Evolutionary conservation across 2,329 filamentous ascomycete species (phyloP).

Genomic region (Microdochium trichocladiopsis): DNA sequence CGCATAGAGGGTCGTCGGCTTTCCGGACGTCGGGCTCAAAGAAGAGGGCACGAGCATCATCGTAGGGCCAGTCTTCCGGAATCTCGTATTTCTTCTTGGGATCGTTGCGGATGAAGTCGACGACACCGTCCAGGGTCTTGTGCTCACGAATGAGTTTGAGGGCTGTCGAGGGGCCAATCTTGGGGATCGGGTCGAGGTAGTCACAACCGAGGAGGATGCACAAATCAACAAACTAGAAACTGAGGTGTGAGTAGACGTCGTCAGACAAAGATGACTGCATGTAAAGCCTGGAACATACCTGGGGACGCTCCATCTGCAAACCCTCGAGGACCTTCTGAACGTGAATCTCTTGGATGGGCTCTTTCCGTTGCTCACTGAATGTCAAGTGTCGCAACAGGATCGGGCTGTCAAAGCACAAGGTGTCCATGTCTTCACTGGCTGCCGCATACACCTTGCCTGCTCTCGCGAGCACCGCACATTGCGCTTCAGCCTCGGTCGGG

Average conservation of each 20-base stretch:
- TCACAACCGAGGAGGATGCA: slow-evolving; percentile 97
- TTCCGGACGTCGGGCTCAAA: slow-evolving; percentile 80
- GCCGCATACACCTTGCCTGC: slow-evolving; percentile 96
- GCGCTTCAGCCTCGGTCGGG: slow-evolving; percentile 93
- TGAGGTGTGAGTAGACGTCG: too few relatives aligned
- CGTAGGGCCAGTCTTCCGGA: slow-evolving; percentile 95
- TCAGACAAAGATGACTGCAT: too few relatives aligned
- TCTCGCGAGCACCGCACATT: slow-evolving; percentile 83
- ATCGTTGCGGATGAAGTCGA: slow-evolving; percentile 71
- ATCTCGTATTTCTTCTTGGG: slow-evolving; percentile 74
- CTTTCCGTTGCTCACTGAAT: slow-evolving; percentile 94
- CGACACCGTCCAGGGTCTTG: slow-evolving; percentile 77
- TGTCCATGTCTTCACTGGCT: slow-evolving; percentile 98
- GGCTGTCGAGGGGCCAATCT: slow-evolving; percentile 85
- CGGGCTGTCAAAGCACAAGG: slow-evolving; percentile 87
- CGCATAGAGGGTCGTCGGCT: slow-evolving; percentile 79
- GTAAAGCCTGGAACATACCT: slow-evolving; percentile 59
- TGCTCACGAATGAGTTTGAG: slow-evolving; percentile 92
- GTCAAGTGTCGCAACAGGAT: slow-evolving; percentile 89
- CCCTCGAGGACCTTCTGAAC: slow-evolving; percentile 82
- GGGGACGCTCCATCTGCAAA: slow-evolving; percentile 76
- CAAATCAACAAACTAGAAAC: slow-evolving; percentile 82
- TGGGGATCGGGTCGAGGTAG: slow-evolving; percentile 94
- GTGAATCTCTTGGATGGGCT: slow-evolving; percentile 93
- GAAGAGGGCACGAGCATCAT: slow-evolving; percentile 87